phyloP scores from a whole-genome alignment of 768 basidiomycete genomes.

The Agrocybe pediades region DNA sequence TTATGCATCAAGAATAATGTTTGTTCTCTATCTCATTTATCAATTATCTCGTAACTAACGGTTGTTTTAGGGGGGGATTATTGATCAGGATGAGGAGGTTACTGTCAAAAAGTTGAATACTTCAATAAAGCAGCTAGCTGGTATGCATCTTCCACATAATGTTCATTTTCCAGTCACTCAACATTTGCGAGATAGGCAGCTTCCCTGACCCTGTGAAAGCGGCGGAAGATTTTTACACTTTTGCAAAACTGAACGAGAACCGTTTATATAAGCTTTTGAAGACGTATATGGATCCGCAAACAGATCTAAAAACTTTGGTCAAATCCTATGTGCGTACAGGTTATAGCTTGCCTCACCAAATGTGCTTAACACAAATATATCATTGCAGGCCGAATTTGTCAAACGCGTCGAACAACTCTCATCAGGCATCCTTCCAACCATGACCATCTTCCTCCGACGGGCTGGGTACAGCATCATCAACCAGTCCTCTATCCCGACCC shows the following conservation, averaged over 20 bases:
- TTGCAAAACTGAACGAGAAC: constrained; percentile 86
- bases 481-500: constrained; percentile 79
- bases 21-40: constrained; percentile 27
- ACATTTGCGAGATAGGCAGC: constrained; percentile 34
- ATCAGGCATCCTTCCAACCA: constrained; percentile 61
- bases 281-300: constrained; percentile 80
- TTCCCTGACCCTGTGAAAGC: constrained; percentile 77
- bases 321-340: constrained; percentile 66
- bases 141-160: constrained; percentile 39
- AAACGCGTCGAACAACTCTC: constrained; percentile 75
- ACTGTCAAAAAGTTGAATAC: constrained; percentile 55
- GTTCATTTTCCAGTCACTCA: not conserved
- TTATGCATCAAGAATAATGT: constrained; percentile 86
- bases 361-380: not conserved
- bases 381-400: constrained; percentile 69
- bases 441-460: constrained; percentile 70
- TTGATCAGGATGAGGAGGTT: constrained; percentile 78
- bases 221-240: constrained; percentile 74
- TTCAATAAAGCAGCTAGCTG: constrained; percentile 58
- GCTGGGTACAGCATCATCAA: constrained; percentile 77
- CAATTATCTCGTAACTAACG: not conserved
- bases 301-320: constrained; percentile 76
- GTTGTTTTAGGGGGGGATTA: constrained; percentile 74
- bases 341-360: not conserved
- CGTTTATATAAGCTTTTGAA: constrained; percentile 84